Evolutionary conservation across 495 filamentous ascomycete species (phyloP).

Genomic region (Hyaloscypha bicolor): DNA sequence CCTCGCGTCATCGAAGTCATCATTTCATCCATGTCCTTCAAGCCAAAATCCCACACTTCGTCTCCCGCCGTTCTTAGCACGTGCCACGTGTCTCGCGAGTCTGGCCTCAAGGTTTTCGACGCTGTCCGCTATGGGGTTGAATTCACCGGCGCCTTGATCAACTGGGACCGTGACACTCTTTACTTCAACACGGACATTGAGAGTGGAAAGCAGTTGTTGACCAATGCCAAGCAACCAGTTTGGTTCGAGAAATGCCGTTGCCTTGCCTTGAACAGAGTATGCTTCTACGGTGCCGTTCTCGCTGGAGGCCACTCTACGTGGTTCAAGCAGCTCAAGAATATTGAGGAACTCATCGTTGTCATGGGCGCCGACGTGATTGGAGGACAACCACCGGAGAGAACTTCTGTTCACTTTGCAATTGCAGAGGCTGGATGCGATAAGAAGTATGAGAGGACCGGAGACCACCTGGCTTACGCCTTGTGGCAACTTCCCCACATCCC

Average conservation of each 20-base stretch:
- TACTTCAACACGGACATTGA: neutral
- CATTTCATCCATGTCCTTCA: neutral
- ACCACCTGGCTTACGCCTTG: neutral
- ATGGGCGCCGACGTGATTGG: neutral
- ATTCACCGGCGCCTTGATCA: conserved; percentile 6
- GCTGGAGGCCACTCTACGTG: neutral
- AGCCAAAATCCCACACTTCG: neutral
- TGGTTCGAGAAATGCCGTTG: neutral
- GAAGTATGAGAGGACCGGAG: neutral
- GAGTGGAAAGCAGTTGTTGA: neutral
- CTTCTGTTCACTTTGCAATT: neutral
- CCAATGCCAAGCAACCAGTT: neutral
- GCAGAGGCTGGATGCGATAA: neutral
- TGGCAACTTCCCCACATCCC: neutral
- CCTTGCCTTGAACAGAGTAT: neutral
- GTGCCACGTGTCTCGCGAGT: neutral
- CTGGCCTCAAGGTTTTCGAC: neutral
- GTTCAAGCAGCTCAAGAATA: neutral
- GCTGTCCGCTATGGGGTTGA: neutral
- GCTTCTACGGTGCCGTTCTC: neutral
- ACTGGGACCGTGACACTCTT: conserved; percentile 4
- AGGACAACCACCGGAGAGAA: neutral
- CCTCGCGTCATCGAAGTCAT: conserved; percentile 7
- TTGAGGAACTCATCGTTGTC: neutral
- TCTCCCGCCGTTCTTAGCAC: neutral